Evolutionary conservation across 192 early-diverging fungal genomes (phyloP).

Genomic region (Podochytrium sp.): DNA sequence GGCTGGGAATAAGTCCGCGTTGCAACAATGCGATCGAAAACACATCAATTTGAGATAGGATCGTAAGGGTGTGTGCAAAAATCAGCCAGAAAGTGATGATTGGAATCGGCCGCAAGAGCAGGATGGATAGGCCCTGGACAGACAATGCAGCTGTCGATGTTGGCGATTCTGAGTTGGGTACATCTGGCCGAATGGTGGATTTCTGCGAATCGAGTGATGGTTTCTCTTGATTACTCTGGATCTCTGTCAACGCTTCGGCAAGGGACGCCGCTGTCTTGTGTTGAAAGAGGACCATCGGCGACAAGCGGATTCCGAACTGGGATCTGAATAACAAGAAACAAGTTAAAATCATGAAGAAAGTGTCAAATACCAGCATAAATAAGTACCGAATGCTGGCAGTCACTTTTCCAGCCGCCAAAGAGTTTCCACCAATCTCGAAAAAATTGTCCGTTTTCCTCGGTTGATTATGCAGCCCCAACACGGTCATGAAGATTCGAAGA

Average conservation of each 20-base stretch:
- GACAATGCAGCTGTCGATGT: neutral
- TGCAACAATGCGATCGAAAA: no score
- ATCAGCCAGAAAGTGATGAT: neutral
- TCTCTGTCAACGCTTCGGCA: neutral
- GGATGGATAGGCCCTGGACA: neutral
- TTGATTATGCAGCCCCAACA: constrained; percentile 35
- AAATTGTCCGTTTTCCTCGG: constrained; percentile 36
- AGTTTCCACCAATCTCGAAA: constrained; percentile 49
- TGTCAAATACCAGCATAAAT: neutral
- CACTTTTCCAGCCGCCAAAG: constrained; percentile 35
- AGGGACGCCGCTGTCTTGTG: neutral
- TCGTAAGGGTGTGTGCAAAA: neutral
- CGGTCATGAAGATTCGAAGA: constrained; percentile 26
- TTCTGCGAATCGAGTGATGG: neutral
- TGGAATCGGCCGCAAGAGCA: neutral
- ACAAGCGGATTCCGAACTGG: constrained; percentile 1
- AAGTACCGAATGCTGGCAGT: constrained; percentile 11
- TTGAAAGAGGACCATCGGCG: constrained; percentile 17
- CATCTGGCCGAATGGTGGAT: neutral
- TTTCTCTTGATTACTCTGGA: neutral
- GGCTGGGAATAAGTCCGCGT: no score
- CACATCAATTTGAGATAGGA: neutral
- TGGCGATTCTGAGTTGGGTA: neutral
- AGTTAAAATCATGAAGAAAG: neutral
- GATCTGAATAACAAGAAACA: neutral